phyloP scores from a whole-genome alignment of 495 filamentous ascomycete species.

The Monascus purpureus region DNA sequence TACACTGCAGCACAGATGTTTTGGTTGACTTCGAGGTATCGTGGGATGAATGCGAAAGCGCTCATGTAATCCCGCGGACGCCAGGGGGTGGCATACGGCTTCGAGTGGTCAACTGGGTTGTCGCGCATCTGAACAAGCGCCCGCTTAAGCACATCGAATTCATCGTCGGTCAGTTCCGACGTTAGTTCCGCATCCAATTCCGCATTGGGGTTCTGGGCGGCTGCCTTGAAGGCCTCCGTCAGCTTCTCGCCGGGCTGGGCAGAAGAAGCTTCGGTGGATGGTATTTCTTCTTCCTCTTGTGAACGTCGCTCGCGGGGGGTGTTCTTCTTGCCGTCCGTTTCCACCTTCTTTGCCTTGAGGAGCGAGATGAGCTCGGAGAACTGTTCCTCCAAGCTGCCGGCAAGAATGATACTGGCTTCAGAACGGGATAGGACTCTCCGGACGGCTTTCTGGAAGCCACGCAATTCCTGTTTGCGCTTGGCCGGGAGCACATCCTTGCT shows the following conservation, averaged over 20 bases:
- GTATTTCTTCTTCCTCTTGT: conserved; percentile 1
- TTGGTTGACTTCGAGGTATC: conserved; percentile 94
- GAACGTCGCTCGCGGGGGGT: conserved; percentile 2
- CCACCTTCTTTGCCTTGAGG: conserved; percentile 24
- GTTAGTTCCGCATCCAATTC: conserved; percentile 16
- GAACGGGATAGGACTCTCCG: conserved; percentile 38
- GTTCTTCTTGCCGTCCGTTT: conserved; percentile 12
- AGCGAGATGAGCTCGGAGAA: conserved; percentile 31
- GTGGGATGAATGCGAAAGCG: conserved; percentile 86
- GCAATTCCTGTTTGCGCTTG: conserved; percentile 47
- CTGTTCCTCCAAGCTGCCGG: conserved; percentile 38
- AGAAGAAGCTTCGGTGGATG: conserved; percentile 7
- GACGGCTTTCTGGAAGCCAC: conserved; percentile 42
- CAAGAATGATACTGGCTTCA: conserved; percentile 23
- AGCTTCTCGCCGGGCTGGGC: conserved; percentile 18
- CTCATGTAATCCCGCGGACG: conserved; percentile 73
- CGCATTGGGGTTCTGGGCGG: conserved; percentile 20
- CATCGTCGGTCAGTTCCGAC: conserved; percentile 24
- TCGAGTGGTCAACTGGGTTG: conserved; percentile 60
- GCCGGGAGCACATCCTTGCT: conserved; percentile 36
- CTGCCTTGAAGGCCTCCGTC: conserved; percentile 29
- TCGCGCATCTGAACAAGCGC: conserved; percentile 44
- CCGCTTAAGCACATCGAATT: conserved; percentile 27
- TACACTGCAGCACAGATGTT: conserved; percentile 93
- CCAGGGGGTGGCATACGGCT: conserved; percentile 90